A percentile compares a stretch with the other conserved stretches of the same genome.
These are phyloP conservation scores for Candida germanica DNA, from an alignment of 805 yeast species.

Conservation along the genomic window DNA sequence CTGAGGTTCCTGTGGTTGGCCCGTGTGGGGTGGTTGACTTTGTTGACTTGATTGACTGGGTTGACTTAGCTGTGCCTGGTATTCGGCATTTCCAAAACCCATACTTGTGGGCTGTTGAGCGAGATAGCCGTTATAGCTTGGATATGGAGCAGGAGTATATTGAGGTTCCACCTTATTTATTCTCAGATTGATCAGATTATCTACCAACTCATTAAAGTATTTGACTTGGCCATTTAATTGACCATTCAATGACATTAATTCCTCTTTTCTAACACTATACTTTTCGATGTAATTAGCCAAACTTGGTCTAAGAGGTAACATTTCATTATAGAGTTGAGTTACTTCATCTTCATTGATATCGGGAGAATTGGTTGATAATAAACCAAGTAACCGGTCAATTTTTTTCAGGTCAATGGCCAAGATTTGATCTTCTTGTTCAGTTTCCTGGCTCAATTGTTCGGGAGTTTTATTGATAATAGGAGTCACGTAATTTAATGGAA, in stretches of 20 bases:
- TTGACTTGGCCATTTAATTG: slow-evolving; percentile 68
- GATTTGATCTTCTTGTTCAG: slow-evolving; percentile 49
- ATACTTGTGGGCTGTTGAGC: slow-evolving; percentile 30
- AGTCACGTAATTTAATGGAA: slow-evolving; percentile 88
- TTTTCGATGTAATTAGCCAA: slow-evolving; percentile 74
- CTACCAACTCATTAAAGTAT: slow-evolving; percentile 67
- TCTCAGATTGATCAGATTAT: slow-evolving; percentile 32
- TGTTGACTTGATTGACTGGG: too few relatives aligned
- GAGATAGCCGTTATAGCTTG: slow-evolving; percentile 5
- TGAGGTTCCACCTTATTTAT: slow-evolving; percentile 8
- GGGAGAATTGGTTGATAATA: slow-evolving; percentile 32
- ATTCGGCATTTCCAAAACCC: slow-evolving; percentile 35
- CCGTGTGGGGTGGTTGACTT: too few relatives aligned
- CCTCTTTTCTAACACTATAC: slow-evolving; percentile 74
- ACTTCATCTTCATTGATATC: slow-evolving; percentile 57
- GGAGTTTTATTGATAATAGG: slow-evolving; percentile 67
- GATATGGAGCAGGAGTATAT: slow-evolving; percentile 12
- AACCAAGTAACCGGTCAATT: slow-evolving; percentile 66
- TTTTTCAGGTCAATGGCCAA: slow-evolving; percentile 49
- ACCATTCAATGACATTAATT: slow-evolving; percentile 65
- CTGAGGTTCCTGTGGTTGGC: too few relatives aligned
- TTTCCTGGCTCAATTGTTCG: slow-evolving; percentile 53
- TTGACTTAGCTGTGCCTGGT: slow-evolving; percentile 1
- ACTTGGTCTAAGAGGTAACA: slow-evolving; percentile 70
- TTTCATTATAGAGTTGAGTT: slow-evolving; percentile 66